Percentiles rank a stretch among this genome's conserved stretches.
Evolutionary conservation across 164 flowering plant genomes (phyloP).

Genomic region (Tetracentron sinense): DNA sequence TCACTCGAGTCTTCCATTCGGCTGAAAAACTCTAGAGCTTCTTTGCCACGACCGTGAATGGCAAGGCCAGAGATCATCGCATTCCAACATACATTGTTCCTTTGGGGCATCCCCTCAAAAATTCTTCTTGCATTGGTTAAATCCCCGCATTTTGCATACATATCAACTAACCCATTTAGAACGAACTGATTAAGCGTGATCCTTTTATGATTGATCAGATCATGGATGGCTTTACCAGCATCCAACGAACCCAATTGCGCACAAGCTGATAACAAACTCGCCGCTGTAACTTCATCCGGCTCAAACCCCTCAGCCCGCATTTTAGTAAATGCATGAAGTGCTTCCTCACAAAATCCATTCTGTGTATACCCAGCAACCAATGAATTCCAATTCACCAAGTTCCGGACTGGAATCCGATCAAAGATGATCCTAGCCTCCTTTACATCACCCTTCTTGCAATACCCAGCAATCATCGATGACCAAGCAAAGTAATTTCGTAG

Average conservation of each 20-base stretch:
- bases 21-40: constrained; percentile 54
- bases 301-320: constrained; percentile 59
- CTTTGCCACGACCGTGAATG: constrained; percentile 47
- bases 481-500: constrained; percentile 55
- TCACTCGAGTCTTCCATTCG: constrained; percentile 47
- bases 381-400: constrained; percentile 75
- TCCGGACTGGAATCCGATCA: constrained; percentile 40
- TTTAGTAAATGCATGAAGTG: constrained; percentile 41
- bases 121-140: constrained; percentile 40
- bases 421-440: constrained; percentile 51
- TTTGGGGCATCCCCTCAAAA: constrained; percentile 39
- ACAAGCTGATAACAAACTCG: constrained; percentile 64
- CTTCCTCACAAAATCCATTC: constrained; percentile 65
- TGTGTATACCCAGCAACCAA: constrained; percentile 64
- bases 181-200: constrained; percentile 56
- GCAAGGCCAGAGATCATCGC: constrained; percentile 69
- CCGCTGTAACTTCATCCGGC: constrained; percentile 60
- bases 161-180: constrained; percentile 63
- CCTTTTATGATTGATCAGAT: constrained; percentile 25
- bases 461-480: constrained; percentile 77
- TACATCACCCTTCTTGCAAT: constrained; percentile 54
- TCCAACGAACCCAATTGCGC: constrained; percentile 58
- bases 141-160: constrained; percentile 89
- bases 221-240: constrained; percentile 56
- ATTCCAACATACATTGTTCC: constrained; percentile 64